Evolutionary conservation across 2,329 filamentous ascomycete genomes (phyloP), one percentile per base, ranked within the genome.

Genomic region (Venturia aucupariae): DNA sequence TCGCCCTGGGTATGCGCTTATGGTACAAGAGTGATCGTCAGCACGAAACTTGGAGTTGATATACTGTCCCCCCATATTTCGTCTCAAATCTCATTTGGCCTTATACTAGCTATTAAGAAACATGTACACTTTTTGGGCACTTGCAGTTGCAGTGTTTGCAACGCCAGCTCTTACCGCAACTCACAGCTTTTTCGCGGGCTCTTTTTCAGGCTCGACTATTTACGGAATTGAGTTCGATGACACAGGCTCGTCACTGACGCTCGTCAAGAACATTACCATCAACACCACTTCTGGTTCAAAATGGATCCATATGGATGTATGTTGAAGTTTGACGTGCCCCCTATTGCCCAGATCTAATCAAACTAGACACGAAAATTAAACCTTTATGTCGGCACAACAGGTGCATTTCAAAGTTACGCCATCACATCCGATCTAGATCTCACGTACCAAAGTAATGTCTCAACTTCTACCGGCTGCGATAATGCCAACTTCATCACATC

Each of bases 151-250:
- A 39, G 42, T 32, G 1, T 46, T 66, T 46, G 41, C 60, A 10
- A 48, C 65, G 15, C 41, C 54, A 30, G 63, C 41, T 44, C 39
- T 65, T 17, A 63, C 22, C 24, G 54, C 64, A 7, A 54, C 60
- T 6, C 65, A 66, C 22, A 63, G 65, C 41, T 65, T 66, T 24
- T 63, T 66, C 32, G 60, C 63, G 15, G 60, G 65, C 24, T 63
- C 63, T 48, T 61, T 65, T 39, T 32, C 63, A 22, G 63, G 60
- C 11, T 51, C 48, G 32, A 63, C 63, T 7, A 63, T 65, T 2
- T 39, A 65, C 11, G 65, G 60, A 7, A 42, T 66, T 11, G 60
- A 63, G n/a, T 66, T 66, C 39, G 65, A 66, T 19, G 65, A 66
- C 22, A 57, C 60, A 10, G 39, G 39, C 1, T 62, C 48, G 4